Percentiles rank a stretch among this genome's conserved stretches.
phyloP scores from a whole-genome alignment of 1,139 yeast genomes.

The Taphrina populina region DNA sequence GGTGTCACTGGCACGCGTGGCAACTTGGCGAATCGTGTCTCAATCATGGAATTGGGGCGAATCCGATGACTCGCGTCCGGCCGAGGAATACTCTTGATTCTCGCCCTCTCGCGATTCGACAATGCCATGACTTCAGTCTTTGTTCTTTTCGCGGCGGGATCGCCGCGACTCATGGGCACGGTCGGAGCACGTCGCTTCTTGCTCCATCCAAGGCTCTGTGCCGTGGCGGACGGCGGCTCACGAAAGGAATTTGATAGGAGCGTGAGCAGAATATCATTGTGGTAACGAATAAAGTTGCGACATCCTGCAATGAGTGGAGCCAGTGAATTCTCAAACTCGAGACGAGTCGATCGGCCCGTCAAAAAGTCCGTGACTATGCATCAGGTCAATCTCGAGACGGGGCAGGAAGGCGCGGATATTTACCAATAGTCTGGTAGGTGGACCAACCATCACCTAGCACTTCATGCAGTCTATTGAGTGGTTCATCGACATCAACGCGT shows the following conservation, averaged over 20 bases:
- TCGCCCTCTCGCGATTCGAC: conserved; percentile 77
- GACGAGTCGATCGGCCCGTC: conserved; percentile 51
- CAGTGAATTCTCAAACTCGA: conserved; percentile 63
- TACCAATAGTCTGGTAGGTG: conserved; percentile 23
- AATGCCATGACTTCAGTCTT: conserved; percentile 85
- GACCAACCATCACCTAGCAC: conserved; percentile 20
- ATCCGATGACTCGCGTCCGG: conserved; percentile 21
- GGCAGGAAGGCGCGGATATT: not conserved
- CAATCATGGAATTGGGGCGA: conserved; percentile 46
- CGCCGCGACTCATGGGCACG: conserved; percentile 43
- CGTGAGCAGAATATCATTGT: conserved; percentile 76
- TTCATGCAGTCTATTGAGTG: conserved; percentile 30
- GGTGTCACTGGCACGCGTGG: conserved; percentile 82
- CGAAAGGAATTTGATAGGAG: conserved; percentile 81
- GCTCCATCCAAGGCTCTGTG: conserved; percentile 52
- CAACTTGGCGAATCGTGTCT: conserved; percentile 77
- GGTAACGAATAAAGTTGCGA: conserved; percentile 56
- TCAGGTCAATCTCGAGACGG: not conserved
- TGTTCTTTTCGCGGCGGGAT: conserved; percentile 69
- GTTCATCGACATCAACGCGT: conserved; percentile 29
- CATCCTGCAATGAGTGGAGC: conserved; percentile 51
- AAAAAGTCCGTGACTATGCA: conserved; percentile 21
- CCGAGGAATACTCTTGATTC: conserved; percentile 74
- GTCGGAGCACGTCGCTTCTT: conserved; percentile 46
- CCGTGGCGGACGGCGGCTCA: conserved; percentile 64